These are phyloP conservation scores for Tricholoma sp. DNA, from an alignment of 768 basidiomycete genomes.

Conservation along the genomic window DNA sequence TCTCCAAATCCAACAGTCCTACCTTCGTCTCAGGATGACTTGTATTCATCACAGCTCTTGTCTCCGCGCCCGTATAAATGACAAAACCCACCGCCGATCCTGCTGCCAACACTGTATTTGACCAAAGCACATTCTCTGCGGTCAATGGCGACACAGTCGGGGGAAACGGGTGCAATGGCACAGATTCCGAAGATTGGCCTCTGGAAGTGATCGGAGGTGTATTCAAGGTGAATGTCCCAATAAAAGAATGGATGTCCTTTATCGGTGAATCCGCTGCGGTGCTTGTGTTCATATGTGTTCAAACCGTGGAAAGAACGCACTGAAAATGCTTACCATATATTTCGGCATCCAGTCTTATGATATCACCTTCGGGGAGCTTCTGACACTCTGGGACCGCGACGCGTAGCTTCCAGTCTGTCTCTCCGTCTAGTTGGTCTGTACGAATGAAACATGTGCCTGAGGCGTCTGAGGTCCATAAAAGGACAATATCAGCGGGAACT, in stretches of 20 bases:
- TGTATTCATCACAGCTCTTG: conserved; percentile 97
- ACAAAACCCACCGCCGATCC: conserved; percentile 91
- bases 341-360: conserved; percentile 76
- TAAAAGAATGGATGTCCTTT: conserved; percentile 94
- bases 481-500: conserved; percentile 90
- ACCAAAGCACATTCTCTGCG: conserved; percentile 94
- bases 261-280: conserved; percentile 82
- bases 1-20: conserved; percentile 88
- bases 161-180: conserved; percentile 37
- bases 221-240: conserved; percentile 85
- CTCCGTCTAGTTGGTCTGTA: conserved; percentile 97
- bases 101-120: conserved; percentile 95
- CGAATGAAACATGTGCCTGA: conserved; percentile 96
- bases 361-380: conserved; percentile 49
- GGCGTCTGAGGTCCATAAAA: conserved; percentile 82
- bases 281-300: conserved; percentile 13
- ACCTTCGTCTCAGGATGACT: conserved; percentile 95
- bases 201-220: conserved; percentile 32
- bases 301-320: background rate
- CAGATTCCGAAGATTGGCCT: conserved; percentile 22
- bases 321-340: conserved; percentile 64
- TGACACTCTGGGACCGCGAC: conserved; percentile 86
- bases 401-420: conserved; percentile 98
- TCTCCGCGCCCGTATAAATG: conserved; percentile 92
- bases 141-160: conserved; percentile 78